Percentiles rank a stretch among this genome's conserved stretches.
These are phyloP conservation scores for Myrmaecium sp. DNA, from an alignment of 2,329 filamentous ascomycete genomes.

Conservation along the genomic window DNA sequence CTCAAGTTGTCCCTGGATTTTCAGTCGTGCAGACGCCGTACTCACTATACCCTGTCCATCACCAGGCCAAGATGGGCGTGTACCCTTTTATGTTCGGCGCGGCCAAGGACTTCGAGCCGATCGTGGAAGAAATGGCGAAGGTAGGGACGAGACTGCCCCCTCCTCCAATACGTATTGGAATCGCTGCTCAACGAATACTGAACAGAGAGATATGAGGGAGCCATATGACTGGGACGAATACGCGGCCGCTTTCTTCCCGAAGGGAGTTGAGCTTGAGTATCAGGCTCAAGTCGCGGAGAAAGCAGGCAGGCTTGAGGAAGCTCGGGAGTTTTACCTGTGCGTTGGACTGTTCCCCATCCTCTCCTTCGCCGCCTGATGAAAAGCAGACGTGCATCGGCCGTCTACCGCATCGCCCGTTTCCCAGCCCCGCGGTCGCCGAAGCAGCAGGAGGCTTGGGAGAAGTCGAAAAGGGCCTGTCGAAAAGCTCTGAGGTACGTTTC, in stretches of 20 bases:
- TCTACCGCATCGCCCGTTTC: slow-evolving; percentile 60
- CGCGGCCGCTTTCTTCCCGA: slow-evolving; percentile 42
- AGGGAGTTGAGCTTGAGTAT: slow-evolving; percentile 38
- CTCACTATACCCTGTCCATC: not conserved
- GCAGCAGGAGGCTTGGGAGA: slow-evolving; percentile 46
- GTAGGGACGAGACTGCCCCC: slow-evolving; percentile 16
- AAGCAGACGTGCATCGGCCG: slow-evolving; percentile 43
- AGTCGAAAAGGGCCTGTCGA: slow-evolving; percentile 46
- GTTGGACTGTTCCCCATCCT: not conserved
- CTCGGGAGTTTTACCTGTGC: slow-evolving; percentile 44
- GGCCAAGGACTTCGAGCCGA: slow-evolving; percentile 50
- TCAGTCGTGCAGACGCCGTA: not conserved
- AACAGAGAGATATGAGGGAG: slow-evolving; percentile 42
- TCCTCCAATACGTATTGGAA: slow-evolving; percentile 8
- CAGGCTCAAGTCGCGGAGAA: slow-evolving; percentile 35
- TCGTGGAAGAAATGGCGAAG: slow-evolving; percentile 46
- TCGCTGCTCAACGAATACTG: not conserved
- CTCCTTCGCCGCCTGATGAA: not conserved
- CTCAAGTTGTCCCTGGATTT: not conserved
- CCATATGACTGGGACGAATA: slow-evolving; percentile 46
- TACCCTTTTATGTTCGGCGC: slow-evolving; percentile 61
- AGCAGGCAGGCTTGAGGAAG: slow-evolving; percentile 32
- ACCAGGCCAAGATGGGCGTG: slow-evolving; percentile 35
- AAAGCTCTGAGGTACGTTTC: slow-evolving; percentile 28
- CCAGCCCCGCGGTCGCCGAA: slow-evolving; percentile 33